Conservation (phyloP, 495 filamentous ascomycete genomes). For the Penicillium tannophilum region DNA sequence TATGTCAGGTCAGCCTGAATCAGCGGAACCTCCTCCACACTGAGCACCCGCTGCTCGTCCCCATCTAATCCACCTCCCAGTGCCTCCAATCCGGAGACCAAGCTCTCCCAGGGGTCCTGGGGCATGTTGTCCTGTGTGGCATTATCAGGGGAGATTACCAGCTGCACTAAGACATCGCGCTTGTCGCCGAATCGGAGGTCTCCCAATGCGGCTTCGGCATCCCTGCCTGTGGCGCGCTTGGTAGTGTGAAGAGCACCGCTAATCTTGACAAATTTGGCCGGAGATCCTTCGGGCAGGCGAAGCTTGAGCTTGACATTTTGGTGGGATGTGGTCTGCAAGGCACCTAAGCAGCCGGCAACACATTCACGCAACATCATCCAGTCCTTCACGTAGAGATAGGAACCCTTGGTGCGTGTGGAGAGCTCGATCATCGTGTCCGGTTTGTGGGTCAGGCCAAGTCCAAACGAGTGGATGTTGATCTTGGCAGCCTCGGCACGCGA, state of each 20-base stretch:
- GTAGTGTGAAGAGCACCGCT: slow-evolving; percentile 96
- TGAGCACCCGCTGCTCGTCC: slow-evolving; percentile 80
- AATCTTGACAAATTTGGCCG: slow-evolving; percentile 98
- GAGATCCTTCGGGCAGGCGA: slow-evolving; percentile 90
- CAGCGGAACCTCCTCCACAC: slow-evolving; percentile 92
- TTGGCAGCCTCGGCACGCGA: slow-evolving; percentile 98
- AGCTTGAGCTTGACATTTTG: slow-evolving; percentile 98
- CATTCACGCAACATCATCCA: slow-evolving; percentile 99
- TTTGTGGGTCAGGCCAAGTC: slow-evolving; percentile 95
- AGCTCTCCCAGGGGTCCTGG: slow-evolving; percentile 94
- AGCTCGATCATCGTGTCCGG: slow-evolving; percentile 98
- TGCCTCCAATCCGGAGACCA: slow-evolving; percentile 93
- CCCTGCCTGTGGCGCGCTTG: slow-evolving; percentile 94
- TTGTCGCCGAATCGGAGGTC: slow-evolving; percentile 97
- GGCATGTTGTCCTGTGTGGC: slow-evolving; percentile 82
- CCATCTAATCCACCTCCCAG: slow-evolving; percentile 88
- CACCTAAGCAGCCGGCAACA: slow-evolving; percentile 89
- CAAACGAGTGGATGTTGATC: slow-evolving; percentile 95
- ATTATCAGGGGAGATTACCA: slow-evolving; percentile 90
- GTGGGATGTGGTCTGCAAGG: slow-evolving; percentile 95
- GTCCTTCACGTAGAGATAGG: slow-evolving; percentile 97
- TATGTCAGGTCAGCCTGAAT: slow-evolving; percentile 95
- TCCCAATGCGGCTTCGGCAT: slow-evolving; percentile 90
- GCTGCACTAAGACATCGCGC: slow-evolving; percentile 92
- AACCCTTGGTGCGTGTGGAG: slow-evolving; percentile 92